phyloP scores from a whole-genome alignment of 805 yeast genomes.

The Suhomyces prunicola region DNA sequence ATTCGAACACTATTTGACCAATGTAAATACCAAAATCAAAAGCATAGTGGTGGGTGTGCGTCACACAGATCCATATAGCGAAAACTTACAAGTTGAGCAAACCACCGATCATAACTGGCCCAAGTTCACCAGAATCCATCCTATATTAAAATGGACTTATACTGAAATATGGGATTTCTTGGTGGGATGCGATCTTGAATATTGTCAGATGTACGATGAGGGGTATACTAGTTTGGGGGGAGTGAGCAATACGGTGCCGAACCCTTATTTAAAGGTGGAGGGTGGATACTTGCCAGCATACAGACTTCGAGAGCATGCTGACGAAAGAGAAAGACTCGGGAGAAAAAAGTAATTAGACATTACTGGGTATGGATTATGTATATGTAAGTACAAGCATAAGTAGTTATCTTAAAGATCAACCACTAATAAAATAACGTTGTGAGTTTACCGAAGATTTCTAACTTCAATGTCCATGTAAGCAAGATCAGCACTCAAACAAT shows the following conservation, averaged over 20 bases:
- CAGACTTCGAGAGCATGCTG: constrained; percentile 55
- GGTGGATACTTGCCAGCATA: constrained; percentile 50
- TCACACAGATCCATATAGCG: constrained; percentile 82
- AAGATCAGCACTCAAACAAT: neutral
- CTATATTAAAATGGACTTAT: constrained; percentile 85
- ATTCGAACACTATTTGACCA: constrained; percentile 55
- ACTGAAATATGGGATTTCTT: constrained; percentile 84
- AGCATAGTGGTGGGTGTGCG: constrained; percentile 88
- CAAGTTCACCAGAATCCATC: constrained; percentile 75
- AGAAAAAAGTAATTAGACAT: constrained; percentile 15
- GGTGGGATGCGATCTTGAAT: constrained; percentile 52
- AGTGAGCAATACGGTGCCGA: constrained; percentile 60
- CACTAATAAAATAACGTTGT: neutral
- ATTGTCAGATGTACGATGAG: constrained; percentile 71
- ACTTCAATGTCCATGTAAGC: neutral
- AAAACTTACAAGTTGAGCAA: constrained; percentile 55
- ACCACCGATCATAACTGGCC: constrained; percentile 93
- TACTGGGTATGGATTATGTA: neutral
- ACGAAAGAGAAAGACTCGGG: constrained; percentile 52
- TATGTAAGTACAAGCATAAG: neutral
- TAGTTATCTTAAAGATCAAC: neutral
- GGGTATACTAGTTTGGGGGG: constrained; percentile 95
- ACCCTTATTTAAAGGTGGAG: constrained; percentile 49
- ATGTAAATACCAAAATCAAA: constrained; percentile 49
- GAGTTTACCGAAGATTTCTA: too few relatives aligned